These are phyloP conservation scores for Parachaetomium inaequale DNA, from an alignment of 495 filamentous ascomycete species.

Conservation along the genomic window DNA sequence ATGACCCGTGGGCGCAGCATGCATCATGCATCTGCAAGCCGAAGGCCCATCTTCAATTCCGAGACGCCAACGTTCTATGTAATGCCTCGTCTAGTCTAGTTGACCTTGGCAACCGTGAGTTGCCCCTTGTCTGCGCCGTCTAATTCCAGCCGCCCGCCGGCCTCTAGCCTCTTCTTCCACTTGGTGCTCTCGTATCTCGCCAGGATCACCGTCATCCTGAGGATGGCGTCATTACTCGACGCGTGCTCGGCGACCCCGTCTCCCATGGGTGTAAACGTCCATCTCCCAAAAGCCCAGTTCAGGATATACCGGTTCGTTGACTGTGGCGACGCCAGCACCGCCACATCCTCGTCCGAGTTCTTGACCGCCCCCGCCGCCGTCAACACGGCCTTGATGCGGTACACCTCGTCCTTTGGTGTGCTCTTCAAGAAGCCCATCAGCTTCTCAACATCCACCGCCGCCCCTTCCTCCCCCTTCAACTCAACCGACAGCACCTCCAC, in stretches of 20 bases:
- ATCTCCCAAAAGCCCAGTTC: constrained; percentile 96
- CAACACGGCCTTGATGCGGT: constrained; percentile 89
- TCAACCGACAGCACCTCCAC: constrained; percentile 84
- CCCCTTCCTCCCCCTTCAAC: constrained; percentile 40
- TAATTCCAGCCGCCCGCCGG: constrained; percentile 54
- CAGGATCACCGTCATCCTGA: constrained; percentile 80
- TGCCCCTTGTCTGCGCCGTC: constrained; percentile 38
- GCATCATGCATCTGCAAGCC: no score
- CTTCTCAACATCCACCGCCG: constrained; percentile 57
- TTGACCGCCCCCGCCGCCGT: constrained; percentile 53
- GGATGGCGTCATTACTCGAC: constrained; percentile 46
- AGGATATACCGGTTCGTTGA: constrained; percentile 63
- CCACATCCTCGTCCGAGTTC: constrained; percentile 55
- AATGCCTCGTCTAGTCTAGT: constrained; percentile 10
- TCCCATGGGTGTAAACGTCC: constrained; percentile 72
- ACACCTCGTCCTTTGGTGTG: constrained; percentile 85
- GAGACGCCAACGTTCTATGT: background rate
- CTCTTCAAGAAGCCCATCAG: constrained; percentile 62
- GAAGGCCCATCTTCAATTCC: background rate
- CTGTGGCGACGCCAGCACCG: constrained; percentile 10
- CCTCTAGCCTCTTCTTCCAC: constrained; percentile 82
- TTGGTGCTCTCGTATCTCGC: constrained; percentile 80
- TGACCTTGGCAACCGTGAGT: constrained; percentile 45
- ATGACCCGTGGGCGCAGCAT: no score
- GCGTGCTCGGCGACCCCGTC: constrained; percentile 43